Evolutionary conservation across 495 filamentous ascomycete genomes (phyloP), one percentile per base, ranked within the genome.

Genomic region (Neurospora discreta): DNA sequence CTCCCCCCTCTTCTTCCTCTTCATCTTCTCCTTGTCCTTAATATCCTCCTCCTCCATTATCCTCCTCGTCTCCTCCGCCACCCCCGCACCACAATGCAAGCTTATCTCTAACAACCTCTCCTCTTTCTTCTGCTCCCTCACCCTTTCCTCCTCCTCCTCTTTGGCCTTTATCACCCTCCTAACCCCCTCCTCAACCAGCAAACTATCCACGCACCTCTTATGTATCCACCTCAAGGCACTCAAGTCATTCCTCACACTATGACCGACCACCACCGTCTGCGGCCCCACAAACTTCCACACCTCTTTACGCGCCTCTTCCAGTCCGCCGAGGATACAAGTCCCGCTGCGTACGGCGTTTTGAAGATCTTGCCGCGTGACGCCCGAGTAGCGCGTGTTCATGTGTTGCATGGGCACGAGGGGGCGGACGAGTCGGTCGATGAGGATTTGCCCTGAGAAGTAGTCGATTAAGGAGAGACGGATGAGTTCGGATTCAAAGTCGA

Each of bases 391-490:
- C 0, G 80, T 82, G 39, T 83, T 81, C 74, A 77, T 79, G 70
- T 87, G 81, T 11, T 43, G 44, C 71, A 87, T 84, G 3, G 69
- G 18, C 0, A 80, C 74, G 0, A 71, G 73, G 0, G 86, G 85
- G 1, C 69, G 74, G 1, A 87, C 85, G 10, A 87, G 73, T 0
- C 74, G 72, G 70, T 87, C 77, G 36, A 87, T 74, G 13, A 87
- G 77, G 3, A 79, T 58, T 5, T 81, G 75, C 2, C 84, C 81
- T 0, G 79, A 79, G 72, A 85, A 80, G 69, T 81, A 82, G 70
- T 88, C 86, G 7, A 87, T 70, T 2, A 79, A 75, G 26, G 78
- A 81, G 1, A 88, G 10, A 0, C 79, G 79, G 43, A 86, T 81
- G 0, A 88, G 78, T 23, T 87, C 84, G 1, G 52, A 23, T 0